Percentiles rank a stretch among this genome's conserved stretches.
Evolutionary conservation across 768 basidiomycete species (phyloP).

Genomic region (Neoboletus subvelutipes): DNA sequence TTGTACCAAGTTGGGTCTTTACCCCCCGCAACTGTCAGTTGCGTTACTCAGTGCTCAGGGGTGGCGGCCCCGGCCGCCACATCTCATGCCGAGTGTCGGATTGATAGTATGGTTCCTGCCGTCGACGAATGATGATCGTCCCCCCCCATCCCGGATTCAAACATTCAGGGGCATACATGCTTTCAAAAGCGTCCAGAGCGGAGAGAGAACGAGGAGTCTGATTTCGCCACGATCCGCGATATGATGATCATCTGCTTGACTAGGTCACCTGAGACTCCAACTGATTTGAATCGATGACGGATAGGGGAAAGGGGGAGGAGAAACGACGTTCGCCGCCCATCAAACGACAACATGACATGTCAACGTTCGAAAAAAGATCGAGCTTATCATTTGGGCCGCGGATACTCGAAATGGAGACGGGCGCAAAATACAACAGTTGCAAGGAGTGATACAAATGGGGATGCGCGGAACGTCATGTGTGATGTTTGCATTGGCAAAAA

Average conservation of each 20-base stretch:
- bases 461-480: neutral
- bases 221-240: neutral
- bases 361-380: neutral
- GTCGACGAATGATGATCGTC: no score
- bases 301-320: neutral
- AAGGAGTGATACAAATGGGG: conserved; percentile 6
- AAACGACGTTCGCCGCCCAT: conserved; percentile 4
- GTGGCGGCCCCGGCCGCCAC: neutral
- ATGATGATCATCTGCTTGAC: neutral
- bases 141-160: no score
- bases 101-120: no score
- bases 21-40: neutral
- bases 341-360: neutral
- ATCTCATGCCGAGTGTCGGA: neutral
- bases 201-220: neutral
- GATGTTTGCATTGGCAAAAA: no score
- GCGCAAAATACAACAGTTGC: conserved; percentile 3
- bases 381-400: neutral
- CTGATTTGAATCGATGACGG: conserved; percentile 2
- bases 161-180: no score
- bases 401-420: conserved; percentile 5
- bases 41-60: neutral
- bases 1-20: neutral
- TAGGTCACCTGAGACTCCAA: neutral
- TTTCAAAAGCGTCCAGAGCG: neutral